Percentiles rank a stretch among this genome's conserved stretches.
Evolutionary conservation across 208 protist genomes (phyloP).

Genomic region (Leishmania major): DNA sequence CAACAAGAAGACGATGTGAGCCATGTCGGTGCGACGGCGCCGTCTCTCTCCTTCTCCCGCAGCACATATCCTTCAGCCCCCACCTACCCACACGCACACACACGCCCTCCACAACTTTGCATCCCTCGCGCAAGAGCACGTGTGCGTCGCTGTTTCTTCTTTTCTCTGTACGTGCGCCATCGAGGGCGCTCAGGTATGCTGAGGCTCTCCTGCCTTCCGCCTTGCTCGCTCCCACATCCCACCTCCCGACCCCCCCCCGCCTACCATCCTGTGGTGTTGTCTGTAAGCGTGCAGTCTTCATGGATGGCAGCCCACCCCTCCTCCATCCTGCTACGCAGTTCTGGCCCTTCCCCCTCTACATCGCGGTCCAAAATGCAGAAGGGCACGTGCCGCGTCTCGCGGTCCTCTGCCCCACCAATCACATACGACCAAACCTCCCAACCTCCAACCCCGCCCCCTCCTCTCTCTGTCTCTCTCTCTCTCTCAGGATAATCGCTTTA

Average conservation of each 20-base stretch:
- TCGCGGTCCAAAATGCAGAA: neutral
- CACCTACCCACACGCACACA: neutral
- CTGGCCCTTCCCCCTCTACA: neutral
- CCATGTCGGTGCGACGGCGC: neutral
- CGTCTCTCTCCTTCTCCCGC: neutral
- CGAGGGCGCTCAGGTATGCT: neutral
- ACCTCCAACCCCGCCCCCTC: neutral
- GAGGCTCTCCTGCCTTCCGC: neutral
- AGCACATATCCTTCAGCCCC: neutral
- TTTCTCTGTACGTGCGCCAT: neutral
- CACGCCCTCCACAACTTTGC: too few species aligned
- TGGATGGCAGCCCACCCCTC: neutral
- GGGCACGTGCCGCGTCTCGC: neutral
- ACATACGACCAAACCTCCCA: neutral
- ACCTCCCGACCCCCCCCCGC: too few species aligned
- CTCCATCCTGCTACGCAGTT: neutral
- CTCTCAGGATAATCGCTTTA: neutral
- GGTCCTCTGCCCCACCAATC: neutral
- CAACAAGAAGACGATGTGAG: neutral
- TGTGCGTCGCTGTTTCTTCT: neutral
- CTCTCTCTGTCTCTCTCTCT: conserved; percentile 10
- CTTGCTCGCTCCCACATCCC: too few species aligned
- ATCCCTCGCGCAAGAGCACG: neutral
- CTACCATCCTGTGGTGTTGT: neutral
- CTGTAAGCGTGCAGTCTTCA: neutral